Evolutionary conservation across 2,329 filamentous ascomycete genomes (phyloP).

Genomic region (Sporothrix pseudoabietina): DNA sequence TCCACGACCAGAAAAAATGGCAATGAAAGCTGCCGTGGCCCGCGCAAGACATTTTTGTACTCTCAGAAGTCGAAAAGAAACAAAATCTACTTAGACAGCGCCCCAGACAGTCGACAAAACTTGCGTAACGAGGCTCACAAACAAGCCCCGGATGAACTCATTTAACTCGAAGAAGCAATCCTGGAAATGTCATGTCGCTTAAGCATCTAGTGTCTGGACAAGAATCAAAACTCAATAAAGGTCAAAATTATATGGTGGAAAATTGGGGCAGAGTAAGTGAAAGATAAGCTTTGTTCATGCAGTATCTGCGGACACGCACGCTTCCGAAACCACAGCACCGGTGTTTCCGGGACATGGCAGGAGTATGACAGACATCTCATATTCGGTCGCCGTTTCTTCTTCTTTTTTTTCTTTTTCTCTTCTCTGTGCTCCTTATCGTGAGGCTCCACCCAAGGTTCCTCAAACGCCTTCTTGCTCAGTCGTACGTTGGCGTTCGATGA

Average conservation of each 20-base stretch:
- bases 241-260: too few species aligned
- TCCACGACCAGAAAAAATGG: background rate
- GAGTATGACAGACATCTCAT: background rate
- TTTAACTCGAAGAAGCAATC: background rate
- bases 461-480: constrained; percentile 12
- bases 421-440: background rate
- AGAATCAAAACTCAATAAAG: too few species aligned
- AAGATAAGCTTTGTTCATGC: background rate
- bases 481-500: background rate
- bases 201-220: too few species aligned
- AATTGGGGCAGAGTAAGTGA: background rate
- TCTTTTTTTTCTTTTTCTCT: too few species aligned
- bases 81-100: background rate
- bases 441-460: background rate
- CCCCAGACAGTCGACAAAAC: background rate
- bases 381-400: too few species aligned
- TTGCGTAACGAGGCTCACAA: background rate
- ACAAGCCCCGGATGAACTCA: background rate
- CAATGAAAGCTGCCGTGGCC: background rate
- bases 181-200: too few species aligned
- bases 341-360: background rate
- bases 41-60: background rate
- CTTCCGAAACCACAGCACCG: background rate
- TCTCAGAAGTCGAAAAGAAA: background rate
- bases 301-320: background rate